Percentiles rank a stretch among this genome's conserved stretches.
phyloP scores from a whole-genome alignment of 257 asterid species.

The Datura wrightii region DNA sequence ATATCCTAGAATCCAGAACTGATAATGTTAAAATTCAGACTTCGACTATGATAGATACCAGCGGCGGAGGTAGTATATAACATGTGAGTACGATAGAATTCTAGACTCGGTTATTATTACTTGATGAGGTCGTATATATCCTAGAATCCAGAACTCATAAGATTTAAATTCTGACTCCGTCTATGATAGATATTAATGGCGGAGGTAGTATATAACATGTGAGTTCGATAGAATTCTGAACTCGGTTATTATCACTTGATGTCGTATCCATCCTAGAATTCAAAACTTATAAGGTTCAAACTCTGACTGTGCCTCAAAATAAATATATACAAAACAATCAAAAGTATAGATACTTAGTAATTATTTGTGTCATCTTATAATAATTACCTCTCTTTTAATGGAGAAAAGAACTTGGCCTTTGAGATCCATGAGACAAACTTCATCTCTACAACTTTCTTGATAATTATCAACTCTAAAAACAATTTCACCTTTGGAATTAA shows the following conservation, averaged over 20 bases:
- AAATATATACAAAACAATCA: not conserved
- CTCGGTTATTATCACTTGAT: not conserved
- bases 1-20: not conserved
- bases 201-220: not conserved
- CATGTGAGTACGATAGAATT: too few relatives aligned
- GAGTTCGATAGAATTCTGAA: not conserved
- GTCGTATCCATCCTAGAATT: not conserved
- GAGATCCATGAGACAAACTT: constrained; percentile 74
- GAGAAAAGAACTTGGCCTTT: constrained; percentile 66
- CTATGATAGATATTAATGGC: not conserved
- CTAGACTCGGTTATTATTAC: too few relatives aligned
- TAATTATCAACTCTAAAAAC: constrained; percentile 79
- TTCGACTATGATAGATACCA: not conserved
- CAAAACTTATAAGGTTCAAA: not conserved
- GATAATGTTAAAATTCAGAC: not conserved
- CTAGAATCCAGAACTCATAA: too few relatives aligned
- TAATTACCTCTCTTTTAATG: constrained; percentile 63
- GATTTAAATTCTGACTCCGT: too few relatives aligned
- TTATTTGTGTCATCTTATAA: not conserved
- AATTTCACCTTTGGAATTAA: constrained; percentile 63
- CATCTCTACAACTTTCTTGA: constrained; percentile 55
- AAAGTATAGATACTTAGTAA: too few relatives aligned
- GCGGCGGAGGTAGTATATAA: too few relatives aligned
- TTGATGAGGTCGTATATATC: too few relatives aligned
- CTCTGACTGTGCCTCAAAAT: not conserved